Evolutionary conservation across 495 filamentous ascomycete species (phyloP).

Genomic region (Penicillium malachiteum): DNA sequence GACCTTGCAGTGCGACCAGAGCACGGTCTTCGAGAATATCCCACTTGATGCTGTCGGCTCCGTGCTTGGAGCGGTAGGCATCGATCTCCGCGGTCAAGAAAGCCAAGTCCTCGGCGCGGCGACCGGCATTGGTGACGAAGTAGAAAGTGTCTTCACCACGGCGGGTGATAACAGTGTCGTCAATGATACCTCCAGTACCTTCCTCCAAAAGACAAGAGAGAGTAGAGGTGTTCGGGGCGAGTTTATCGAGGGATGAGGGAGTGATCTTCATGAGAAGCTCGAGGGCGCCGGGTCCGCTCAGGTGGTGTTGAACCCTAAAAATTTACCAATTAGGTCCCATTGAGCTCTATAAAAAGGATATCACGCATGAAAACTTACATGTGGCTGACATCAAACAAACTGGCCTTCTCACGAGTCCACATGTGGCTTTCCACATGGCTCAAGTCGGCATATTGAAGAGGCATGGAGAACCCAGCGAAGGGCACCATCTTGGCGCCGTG

Average conservation of each 20-base stretch:
- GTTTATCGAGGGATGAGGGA: slow-evolving; percentile 61
- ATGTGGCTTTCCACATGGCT: slow-evolving; percentile 76
- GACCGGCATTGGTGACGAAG: slow-evolving; percentile 94
- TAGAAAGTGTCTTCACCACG: slow-evolving; percentile 72
- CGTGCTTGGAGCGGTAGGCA: slow-evolving; percentile 46
- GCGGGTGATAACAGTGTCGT: slow-evolving; percentile 86
- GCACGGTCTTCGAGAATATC: slow-evolving; percentile 66
- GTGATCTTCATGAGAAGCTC: slow-evolving; percentile 78
- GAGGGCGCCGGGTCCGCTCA: slow-evolving; percentile 75
- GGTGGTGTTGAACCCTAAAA: slow-evolving; percentile 63
- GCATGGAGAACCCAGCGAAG: slow-evolving; percentile 94
- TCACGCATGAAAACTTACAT: slow-evolving; percentile 40
- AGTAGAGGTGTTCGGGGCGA: slow-evolving; percentile 63
- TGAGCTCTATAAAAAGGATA: neutral
- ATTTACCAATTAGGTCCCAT: slow-evolving; percentile 4
- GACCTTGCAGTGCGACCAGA: slow-evolving; percentile 86
- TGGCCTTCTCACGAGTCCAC: slow-evolving; percentile 83
- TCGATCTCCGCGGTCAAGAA: slow-evolving; percentile 68
- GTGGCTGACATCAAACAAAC: slow-evolving; percentile 79
- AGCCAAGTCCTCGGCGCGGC: slow-evolving; percentile 77
- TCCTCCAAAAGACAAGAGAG: slow-evolving; percentile 79
- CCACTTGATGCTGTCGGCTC: slow-evolving; percentile 58
- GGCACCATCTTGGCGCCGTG: slow-evolving; percentile 92
- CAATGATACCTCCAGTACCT: slow-evolving; percentile 83
- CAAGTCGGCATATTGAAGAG: slow-evolving; percentile 77